Base-by-base conservation (phyloP, 352 stramenopile genomes). In the Bremia lactucae region DNA sequence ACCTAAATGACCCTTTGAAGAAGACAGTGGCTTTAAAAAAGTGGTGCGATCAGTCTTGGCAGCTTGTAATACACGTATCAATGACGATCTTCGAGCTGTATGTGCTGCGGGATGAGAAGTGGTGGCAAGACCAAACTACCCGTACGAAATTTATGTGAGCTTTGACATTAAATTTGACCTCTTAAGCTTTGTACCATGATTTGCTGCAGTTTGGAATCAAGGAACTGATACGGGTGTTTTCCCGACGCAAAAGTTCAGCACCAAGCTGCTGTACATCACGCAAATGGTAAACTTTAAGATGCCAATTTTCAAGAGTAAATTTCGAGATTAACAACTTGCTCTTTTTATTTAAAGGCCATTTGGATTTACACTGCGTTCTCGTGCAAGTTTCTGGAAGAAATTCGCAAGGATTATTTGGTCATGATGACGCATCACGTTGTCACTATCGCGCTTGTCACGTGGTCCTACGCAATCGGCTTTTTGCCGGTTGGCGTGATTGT, bases 401-500 rank as follows among this genome's bases (percentile, higher is more conserved):
- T 88, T 36, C 76, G 78, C 37, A 91, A 91, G 59, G 82, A 94
- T 42, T 91, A 92, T 59, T 52, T 91, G 34, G 79, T 91, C 18
- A 94, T 94, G 80, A 93, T 94, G 80, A 79, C 79, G 2, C 81
- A 93, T 59, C 81, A 93, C 52, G 69, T 89, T 20, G 74, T 92
- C 26, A 94, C 82, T 2, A 89, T 93, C 36, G 71, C 76, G 22
- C 65, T 94, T 15, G 74, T 94, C 20, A 85, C 70, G 15, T 90
- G 77, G 75, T 90, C 74, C 31, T 91, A 87, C 56, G 62, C 63
- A 1, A 55, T 89, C 21, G 75, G 81, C n/a, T 92, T 83, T 42
- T 49, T 90, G 14, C 75, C 77, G 8, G 73, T 94, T 1, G 83
- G 83, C 28, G 72, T 93, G 16, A 64, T 94, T 14, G 79, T 94